phyloP scores from a whole-genome alignment of 768 basidiomycete genomes.

The Suillus weaverae region DNA sequence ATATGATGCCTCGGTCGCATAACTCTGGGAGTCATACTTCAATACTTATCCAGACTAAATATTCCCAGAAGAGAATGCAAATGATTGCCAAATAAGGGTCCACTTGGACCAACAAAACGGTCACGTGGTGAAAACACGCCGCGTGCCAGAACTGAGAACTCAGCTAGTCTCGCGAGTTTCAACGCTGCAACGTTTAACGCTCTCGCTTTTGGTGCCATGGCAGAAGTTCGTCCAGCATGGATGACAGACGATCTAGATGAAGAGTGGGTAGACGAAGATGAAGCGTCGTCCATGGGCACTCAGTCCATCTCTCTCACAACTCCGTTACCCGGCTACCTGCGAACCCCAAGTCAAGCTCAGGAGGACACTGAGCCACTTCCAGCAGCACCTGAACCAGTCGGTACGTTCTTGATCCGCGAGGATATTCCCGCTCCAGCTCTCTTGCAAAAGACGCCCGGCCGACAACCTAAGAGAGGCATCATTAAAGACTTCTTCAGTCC shows the following conservation, averaged over 20 bases:
- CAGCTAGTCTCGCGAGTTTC: not conserved
- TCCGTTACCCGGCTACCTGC: slow-evolving; percentile 50
- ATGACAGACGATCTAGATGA: slow-evolving; percentile 88
- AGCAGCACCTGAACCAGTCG: slow-evolving; percentile 40
- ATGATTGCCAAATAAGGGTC: slow-evolving; percentile 18
- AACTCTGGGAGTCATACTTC: not conserved
- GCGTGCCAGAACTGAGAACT: not conserved
- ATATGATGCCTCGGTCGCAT: not conserved
- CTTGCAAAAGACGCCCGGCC: slow-evolving; percentile 66
- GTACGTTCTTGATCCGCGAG: slow-evolving; percentile 77
- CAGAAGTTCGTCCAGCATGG: slow-evolving; percentile 60
- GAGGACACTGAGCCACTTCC: slow-evolving; percentile 30
- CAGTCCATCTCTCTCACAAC: slow-evolving; percentile 61
- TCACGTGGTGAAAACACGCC: slow-evolving; percentile 28
- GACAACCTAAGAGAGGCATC: slow-evolving; percentile 49
- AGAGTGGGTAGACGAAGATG: slow-evolving; percentile 78
- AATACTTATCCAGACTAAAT: not conserved
- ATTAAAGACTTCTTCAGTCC: slow-evolving; percentile 89
- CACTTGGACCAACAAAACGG: slow-evolving; percentile 22
- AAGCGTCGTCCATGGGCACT: slow-evolving; percentile 39
- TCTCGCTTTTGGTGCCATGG: slow-evolving; percentile 13
- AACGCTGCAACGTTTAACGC: not conserved
- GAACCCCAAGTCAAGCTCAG: slow-evolving; percentile 40
- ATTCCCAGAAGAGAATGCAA: slow-evolving; percentile 9
- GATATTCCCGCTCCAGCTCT: slow-evolving; percentile 57